phyloP scores from a whole-genome alignment of 2,329 filamentous ascomycete species.

The Graphilbum fragrans region DNA sequence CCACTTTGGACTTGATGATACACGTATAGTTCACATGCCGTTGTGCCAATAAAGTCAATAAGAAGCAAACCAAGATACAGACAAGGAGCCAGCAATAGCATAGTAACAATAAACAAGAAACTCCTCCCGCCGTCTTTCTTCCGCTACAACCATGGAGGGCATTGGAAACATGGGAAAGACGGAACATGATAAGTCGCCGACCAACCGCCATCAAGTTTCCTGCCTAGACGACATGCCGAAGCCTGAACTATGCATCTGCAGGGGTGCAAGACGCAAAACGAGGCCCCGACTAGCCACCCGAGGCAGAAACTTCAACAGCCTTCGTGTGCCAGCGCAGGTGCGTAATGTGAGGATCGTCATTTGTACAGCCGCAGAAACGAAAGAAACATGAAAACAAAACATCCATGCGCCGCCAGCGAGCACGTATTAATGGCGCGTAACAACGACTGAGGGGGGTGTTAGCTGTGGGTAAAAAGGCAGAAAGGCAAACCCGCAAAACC shows the following conservation, averaged over 20 bases:
- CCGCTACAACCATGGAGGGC: background rate
- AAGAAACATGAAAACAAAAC: background rate
- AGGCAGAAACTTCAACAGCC: too few species aligned
- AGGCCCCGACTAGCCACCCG: too few species aligned
- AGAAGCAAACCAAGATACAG: background rate
- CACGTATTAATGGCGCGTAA: constrained; percentile 5
- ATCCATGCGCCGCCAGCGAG: background rate
- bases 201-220: background rate
- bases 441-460: constrained; percentile 7
- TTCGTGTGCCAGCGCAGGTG: too few species aligned
- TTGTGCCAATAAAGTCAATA: background rate
- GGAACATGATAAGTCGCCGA: too few species aligned
- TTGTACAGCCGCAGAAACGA: background rate
- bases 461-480: background rate
- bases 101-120: constrained; percentile 1
- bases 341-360: too few species aligned
- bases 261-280: too few species aligned
- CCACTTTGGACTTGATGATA: too few species aligned
- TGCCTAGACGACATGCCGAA: too few species aligned
- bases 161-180: too few species aligned
- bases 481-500: background rate
- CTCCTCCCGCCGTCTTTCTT: constrained; percentile 1
- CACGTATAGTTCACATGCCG: too few species aligned
- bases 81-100: background rate
- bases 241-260: too few species aligned